A percentile compares a stretch with the other conserved stretches of the same genome.
These are phyloP conservation scores for Galerina sulciceps DNA, from an alignment of 768 basidiomycete genomes.

Conservation along the genomic window DNA sequence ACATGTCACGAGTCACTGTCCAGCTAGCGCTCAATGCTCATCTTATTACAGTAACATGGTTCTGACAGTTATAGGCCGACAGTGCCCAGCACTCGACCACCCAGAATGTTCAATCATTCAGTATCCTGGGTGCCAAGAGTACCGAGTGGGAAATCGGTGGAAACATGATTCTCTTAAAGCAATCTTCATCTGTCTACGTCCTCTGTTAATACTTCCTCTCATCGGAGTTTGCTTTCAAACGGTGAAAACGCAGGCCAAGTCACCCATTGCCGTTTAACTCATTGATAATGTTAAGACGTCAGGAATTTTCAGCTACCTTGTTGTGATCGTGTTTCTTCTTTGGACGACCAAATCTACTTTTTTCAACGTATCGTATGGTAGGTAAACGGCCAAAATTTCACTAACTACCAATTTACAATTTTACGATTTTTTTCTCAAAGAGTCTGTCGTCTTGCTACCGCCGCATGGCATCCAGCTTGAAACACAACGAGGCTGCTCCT, in stretches of 20 bases:
- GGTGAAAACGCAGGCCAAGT: slow-evolving; percentile 15
- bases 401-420: neutral
- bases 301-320: neutral
- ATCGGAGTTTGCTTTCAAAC: slow-evolving; percentile 37
- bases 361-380: slow-evolving; percentile 22
- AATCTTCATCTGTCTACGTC: neutral
- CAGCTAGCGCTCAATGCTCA: too few relatives aligned
- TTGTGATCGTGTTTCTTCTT: neutral
- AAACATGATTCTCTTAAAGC: slow-evolving; percentile 23
- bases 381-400: neutral
- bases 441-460: slow-evolving; percentile 71
- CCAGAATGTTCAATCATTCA: slow-evolving; percentile 58
- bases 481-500: slow-evolving; percentile 62
- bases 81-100: slow-evolving; percentile 10
- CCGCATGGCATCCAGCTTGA: slow-evolving; percentile 77
- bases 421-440: slow-evolving; percentile 41
- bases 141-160: slow-evolving; percentile 60
- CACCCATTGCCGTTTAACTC: neutral
- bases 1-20: too few relatives aligned
- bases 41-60: too few relatives aligned
- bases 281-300: neutral
- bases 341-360: neutral
- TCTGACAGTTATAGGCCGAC: too few relatives aligned
- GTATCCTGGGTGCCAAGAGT: slow-evolving; percentile 57
- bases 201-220: slow-evolving; percentile 28